Evolutionary conservation across 129 eudicot genomes (phyloP).

Genomic region (Calendula officinalis): DNA sequence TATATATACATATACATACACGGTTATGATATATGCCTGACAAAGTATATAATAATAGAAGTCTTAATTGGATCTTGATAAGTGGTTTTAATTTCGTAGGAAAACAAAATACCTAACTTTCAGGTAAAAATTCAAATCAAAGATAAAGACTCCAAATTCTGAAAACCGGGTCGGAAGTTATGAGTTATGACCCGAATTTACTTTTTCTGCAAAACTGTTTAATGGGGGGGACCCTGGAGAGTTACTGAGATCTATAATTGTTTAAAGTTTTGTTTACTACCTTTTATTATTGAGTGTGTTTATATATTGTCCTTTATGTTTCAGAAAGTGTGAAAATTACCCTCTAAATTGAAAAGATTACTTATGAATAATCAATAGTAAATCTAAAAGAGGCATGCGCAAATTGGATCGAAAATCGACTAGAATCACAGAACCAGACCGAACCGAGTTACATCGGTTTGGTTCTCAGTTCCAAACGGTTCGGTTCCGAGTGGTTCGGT

Average conservation of each 20-base stretch:
- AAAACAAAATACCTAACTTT: neutral
- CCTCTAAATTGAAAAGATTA: no score
- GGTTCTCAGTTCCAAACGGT: no score
- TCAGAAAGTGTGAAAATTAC: neutral
- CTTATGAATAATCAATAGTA: no score
- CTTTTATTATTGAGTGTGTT: neutral
- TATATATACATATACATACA: neutral
- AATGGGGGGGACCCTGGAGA: no score
- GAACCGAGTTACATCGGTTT: no score
- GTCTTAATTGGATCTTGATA: neutral
- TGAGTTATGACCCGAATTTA: neutral
- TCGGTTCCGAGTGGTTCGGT: no score
- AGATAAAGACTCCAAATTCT: neutral
- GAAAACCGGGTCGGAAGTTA: neutral
- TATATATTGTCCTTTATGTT: neutral
- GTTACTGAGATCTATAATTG: neutral
- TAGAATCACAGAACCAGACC: no score
- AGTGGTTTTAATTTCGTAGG: neutral
- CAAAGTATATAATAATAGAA: neutral
- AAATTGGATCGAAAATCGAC: no score
- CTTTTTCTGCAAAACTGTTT: neutral
- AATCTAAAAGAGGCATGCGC: neutral
- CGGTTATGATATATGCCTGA: conserved; percentile 1
- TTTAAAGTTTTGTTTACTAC: neutral
- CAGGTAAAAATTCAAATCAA: neutral